phyloP scores from a whole-genome alignment of 2,329 filamentous ascomycete species.

The Pseudogymnoascus sp. region DNA sequence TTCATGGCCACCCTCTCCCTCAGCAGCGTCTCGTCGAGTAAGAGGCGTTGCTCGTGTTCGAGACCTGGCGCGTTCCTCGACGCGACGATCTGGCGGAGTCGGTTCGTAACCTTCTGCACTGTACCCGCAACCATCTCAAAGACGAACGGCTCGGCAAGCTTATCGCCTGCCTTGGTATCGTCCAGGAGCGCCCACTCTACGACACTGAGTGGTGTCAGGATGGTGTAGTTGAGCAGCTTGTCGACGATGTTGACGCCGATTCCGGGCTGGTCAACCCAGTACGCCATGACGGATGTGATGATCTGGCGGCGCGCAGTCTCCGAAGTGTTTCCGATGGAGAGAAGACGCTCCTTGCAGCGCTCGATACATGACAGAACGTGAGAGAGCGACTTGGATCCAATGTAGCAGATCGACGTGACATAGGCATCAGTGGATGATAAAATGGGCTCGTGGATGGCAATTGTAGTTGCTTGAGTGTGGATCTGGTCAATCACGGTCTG shows the following conservation, averaged over 20 bases:
- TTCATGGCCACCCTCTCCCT: constrained; percentile 67
- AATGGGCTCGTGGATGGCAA: constrained; percentile 62
- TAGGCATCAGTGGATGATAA: constrained; percentile 89
- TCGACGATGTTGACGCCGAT: constrained; percentile 88
- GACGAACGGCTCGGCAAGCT: constrained; percentile 64
- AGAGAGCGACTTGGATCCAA: constrained; percentile 91
- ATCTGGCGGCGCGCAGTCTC: constrained; percentile 77
- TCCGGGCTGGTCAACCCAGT: constrained; percentile 89
- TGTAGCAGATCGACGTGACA: constrained; percentile 84
- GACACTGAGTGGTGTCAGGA: constrained; percentile 76
- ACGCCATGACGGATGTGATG: constrained; percentile 78
- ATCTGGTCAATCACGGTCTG: constrained; percentile 72
- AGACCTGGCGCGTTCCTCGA: constrained; percentile 50
- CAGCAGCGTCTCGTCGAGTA: constrained; percentile 54
- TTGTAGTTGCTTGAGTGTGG: constrained; percentile 64
- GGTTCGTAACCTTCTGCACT: constrained; percentile 79
- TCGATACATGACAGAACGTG: constrained; percentile 95
- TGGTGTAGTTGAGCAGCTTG: constrained; percentile 95
- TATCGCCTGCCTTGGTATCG: constrained; percentile 50
- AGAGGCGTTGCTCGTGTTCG: constrained; percentile 36
- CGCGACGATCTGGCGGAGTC: constrained; percentile 69
- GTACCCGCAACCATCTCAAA: constrained; percentile 89
- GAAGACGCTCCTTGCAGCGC: constrained; percentile 79
- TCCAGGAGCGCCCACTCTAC: constrained; percentile 78
- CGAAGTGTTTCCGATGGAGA: constrained; percentile 67